Evolutionary conservation across 306 rosid genomes (phyloP), one percentile per base, ranked within the genome.

Genomic region (Vigna nakashimae): DNA sequence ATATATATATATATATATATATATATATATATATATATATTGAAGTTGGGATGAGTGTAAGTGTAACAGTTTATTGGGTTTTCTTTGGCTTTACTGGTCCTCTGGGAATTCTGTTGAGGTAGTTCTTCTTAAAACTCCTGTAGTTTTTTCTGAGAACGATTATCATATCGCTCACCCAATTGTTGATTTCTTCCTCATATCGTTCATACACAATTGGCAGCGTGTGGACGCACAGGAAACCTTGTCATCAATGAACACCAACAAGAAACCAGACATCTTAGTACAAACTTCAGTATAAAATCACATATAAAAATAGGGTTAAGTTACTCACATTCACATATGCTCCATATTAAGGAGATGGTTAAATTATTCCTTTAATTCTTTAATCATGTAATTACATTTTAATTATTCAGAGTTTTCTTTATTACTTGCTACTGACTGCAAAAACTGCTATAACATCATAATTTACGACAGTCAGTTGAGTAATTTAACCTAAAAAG

Each of bases 51-150:
- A 45, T 45, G 53, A 57, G 15, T 38, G 2, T 65, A 28, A 57
- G 15, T 38, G 2, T 65, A 28, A 40, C n/a, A 58, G 50, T 78
- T 86, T 73, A 93, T 79, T 82, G 75, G 72, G 6, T 30, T 82
- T 91, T 90, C 89, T 87, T 90, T 17, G 84, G 92, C 60, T 91
- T 87, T 57, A 85, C 81, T 9, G 97, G 88, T 28, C 93, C 97
- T 86, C 96, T 86, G 16, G 98, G 98, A 72, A 91, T 90, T 82
- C 85, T 90, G 84, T 82, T 88, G 86, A 91, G 90, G 65, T 86
- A 87, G 71, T 77, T 87, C 55, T 83, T 83, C 20, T 88, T 91
- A 46, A 91, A 72, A 66, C 22, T 72, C 68, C 71, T 69, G 62
- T 88, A 91, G 3, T 77, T 83, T 79, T 36, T 86, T 89, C 76